Percentiles rank a stretch among this genome's conserved stretches.
These are phyloP conservation scores for Wickerhamomyces hampshirensis DNA, from an alignment of 805 yeast genomes.

Conservation along the genomic window DNA sequence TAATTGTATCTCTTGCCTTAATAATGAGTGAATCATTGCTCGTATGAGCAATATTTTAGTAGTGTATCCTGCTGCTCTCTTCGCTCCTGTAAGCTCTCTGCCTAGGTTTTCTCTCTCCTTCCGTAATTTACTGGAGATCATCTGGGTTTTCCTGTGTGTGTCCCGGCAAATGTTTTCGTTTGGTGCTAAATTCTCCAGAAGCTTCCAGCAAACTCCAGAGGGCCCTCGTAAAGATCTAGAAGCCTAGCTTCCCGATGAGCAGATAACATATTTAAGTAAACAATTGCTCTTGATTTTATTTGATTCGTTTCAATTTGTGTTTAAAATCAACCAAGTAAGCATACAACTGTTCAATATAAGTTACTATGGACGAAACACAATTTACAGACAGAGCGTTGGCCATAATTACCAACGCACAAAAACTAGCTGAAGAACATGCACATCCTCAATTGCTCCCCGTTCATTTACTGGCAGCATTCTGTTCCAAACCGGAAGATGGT, in stretches of 20 bases:
- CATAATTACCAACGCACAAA: constrained; percentile 72
- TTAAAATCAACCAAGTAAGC: not conserved
- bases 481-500: constrained; percentile 50
- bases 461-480: constrained; percentile 89
- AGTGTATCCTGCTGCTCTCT: no score
- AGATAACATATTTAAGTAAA: no score
- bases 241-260: not conserved
- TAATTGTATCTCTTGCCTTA: no score
- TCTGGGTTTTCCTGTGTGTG: no score
- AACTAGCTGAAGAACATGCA: constrained; percentile 78
- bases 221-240: not conserved
- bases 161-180: no score
- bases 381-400: constrained; percentile 91
- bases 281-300: not conserved
- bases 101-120: not conserved
- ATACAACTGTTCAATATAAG: constrained; percentile 1
- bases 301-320: not conserved
- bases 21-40: no score
- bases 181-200: not conserved
- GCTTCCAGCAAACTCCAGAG: not conserved
- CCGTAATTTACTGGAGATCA: no score
- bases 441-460: constrained; percentile 84
- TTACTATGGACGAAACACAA: constrained; percentile 52
- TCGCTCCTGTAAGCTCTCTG: no score
- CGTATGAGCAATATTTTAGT: no score